phyloP scores from a whole-genome alignment of 345 rosid genomes.

The Salix purpurea region DNA sequence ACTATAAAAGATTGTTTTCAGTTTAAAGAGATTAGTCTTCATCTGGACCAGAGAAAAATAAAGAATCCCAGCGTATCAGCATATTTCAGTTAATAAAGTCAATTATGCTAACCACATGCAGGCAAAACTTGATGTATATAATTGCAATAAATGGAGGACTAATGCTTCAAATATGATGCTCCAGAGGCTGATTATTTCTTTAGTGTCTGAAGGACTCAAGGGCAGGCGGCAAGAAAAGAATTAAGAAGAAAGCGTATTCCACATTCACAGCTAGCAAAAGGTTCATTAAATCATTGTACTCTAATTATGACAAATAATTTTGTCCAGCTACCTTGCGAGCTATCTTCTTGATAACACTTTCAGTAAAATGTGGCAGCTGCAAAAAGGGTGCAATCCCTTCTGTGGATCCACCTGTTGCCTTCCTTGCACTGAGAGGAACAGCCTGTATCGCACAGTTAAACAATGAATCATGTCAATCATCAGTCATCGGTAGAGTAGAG shows the following conservation, averaged over 20 bases:
- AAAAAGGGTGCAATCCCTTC: constrained; percentile 92
- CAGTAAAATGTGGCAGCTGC: constrained; percentile 92
- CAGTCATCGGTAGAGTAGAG: neutral
- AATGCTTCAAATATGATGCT: neutral
- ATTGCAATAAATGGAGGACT: too few species aligned
- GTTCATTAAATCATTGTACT: neutral
- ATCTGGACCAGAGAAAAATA: neutral
- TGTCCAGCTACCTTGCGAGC: constrained; percentile 67
- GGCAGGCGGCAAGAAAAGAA: neutral
- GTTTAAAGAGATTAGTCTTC: neutral
- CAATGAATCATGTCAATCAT: neutral
- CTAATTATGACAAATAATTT: neutral
- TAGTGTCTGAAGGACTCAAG: neutral
- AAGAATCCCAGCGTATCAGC: neutral
- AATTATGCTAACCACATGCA: neutral
- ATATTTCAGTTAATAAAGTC: neutral
- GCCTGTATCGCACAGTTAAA: constrained; percentile 49
- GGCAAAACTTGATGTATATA: neutral
- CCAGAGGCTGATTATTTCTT: neutral
- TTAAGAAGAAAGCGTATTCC: neutral
- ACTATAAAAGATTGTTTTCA: neutral
- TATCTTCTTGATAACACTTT: constrained; percentile 71
- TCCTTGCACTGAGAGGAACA: constrained; percentile 94
- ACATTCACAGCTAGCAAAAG: neutral
- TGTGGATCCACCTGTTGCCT: constrained; percentile 74